Percentiles rank a stretch among this genome's conserved stretches.
phyloP scores from a whole-genome alignment of 2,329 filamentous ascomycete genomes.

The Colletotrichum tabaci region DNA sequence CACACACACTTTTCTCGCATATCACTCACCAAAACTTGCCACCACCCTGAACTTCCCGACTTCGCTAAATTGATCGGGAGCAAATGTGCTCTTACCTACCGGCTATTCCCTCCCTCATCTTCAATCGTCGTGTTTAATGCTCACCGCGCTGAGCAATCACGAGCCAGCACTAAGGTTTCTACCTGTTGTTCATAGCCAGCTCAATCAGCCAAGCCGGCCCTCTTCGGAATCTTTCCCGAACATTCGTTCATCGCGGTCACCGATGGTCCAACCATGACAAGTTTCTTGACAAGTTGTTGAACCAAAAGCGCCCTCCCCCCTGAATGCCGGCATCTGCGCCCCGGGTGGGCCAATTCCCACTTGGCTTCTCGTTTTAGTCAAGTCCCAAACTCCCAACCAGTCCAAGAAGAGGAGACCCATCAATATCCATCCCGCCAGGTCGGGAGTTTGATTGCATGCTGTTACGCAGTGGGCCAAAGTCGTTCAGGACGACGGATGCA shows the following conservation, averaged over 20 bases:
- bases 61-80: constrained; percentile 33
- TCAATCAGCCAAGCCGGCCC: constrained; percentile 18
- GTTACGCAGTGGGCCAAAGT: constrained; percentile 11
- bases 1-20: constrained; percentile 10
- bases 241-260: constrained; percentile 10
- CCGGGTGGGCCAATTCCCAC: constrained; percentile 39
- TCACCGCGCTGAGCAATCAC: neutral
- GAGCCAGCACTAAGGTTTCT: neutral
- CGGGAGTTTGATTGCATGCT: constrained; percentile 39
- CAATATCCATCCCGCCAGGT: constrained; percentile 18
- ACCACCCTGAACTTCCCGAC: constrained; percentile 37
- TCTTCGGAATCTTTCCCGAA: constrained; percentile 36
- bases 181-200: neutral
- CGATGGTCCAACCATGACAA: constrained; percentile 25
- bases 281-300: constrained; percentile 38
- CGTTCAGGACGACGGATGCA: constrained; percentile 3
- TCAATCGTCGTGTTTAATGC: neutral
- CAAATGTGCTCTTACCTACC: constrained; percentile 2
- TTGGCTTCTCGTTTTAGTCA: constrained; percentile 30
- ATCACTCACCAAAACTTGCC: constrained; percentile 27
- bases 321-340: constrained; percentile 39
- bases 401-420: constrained; percentile 14
- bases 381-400: constrained; percentile 20
- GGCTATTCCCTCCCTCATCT: neutral
- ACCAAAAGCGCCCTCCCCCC: constrained; percentile 24